Percentiles rank a stretch among this genome's conserved stretches.
These are phyloP conservation scores for Raffaelea deltoideospora DNA, from an alignment of 2,329 filamentous ascomycete species.

Conservation along the genomic window DNA sequence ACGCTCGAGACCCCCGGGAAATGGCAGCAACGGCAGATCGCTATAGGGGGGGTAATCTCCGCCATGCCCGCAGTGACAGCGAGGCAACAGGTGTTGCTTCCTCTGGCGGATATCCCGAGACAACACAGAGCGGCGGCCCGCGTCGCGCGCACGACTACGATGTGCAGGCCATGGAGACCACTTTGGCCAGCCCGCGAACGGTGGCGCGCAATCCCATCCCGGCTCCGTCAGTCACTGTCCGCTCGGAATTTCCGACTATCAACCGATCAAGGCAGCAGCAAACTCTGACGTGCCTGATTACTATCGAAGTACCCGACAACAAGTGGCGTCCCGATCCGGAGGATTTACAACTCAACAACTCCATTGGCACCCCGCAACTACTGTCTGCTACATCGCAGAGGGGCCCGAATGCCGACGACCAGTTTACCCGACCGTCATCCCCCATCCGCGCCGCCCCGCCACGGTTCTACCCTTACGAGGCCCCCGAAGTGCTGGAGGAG, in stretches of 20 bases:
- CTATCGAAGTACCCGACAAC: conserved; percentile 81
- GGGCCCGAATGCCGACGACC: conserved; percentile 32
- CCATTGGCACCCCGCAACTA: background rate
- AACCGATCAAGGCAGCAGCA: conserved; percentile 87
- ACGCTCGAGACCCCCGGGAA: conserved; percentile 28
- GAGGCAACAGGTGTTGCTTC: conserved; percentile 59
- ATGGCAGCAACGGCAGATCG: conserved; percentile 26
- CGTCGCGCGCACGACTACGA: conserved; percentile 83
- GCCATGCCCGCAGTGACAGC: conserved; percentile 66
- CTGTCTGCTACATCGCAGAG: conserved; percentile 16
- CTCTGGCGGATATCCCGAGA: conserved; percentile 66
- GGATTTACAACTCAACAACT: conserved; percentile 46
- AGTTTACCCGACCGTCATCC: conserved; percentile 41
- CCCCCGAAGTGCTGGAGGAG: conserved; percentile 61
- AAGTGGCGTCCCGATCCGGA: conserved; percentile 82
- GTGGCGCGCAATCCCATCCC: conserved; percentile 77
- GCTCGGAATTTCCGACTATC: conserved; percentile 92
- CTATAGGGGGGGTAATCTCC: conserved; percentile 24
- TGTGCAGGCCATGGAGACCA: conserved; percentile 88
- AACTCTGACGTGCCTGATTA: conserved; percentile 83
- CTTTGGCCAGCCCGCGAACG: conserved; percentile 56
- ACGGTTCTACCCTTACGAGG: conserved; percentile 56
- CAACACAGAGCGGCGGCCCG: conserved; percentile 49
- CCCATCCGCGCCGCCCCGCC: conserved; percentile 40
- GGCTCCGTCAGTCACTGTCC: conserved; percentile 77